phyloP scores from a whole-genome alignment of 2,329 filamentous ascomycete genomes.

The Cercospora sp. region DNA sequence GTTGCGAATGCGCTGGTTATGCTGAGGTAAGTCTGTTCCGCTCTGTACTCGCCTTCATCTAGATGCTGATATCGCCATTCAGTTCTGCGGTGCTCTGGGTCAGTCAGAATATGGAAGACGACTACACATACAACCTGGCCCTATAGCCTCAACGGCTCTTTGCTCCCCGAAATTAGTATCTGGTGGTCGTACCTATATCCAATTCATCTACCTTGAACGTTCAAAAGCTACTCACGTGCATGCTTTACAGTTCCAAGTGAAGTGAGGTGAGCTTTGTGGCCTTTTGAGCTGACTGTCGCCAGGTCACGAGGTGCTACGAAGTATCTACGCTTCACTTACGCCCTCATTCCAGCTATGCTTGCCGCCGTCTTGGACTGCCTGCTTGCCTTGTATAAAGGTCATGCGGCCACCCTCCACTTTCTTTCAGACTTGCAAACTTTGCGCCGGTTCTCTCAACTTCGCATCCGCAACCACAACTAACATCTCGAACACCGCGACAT shows the following conservation, averaged over 20 bases:
- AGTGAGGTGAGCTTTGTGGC: neutral
- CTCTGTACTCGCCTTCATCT: neutral
- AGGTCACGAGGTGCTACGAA: neutral
- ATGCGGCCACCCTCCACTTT: neutral
- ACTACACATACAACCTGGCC: slow-evolving; percentile 69
- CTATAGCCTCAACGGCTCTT: slow-evolving; percentile 45
- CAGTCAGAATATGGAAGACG: slow-evolving; percentile 71
- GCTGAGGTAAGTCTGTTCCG: slow-evolving; percentile 57
- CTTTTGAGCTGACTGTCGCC: neutral
- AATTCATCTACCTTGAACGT: neutral
- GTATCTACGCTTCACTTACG: neutral
- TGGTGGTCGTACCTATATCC: neutral
- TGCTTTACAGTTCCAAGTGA: neutral
- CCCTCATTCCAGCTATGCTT: neutral
- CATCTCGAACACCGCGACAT: neutral
- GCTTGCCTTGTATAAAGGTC: neutral
- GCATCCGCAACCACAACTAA: neutral
- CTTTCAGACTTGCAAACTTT: neutral
- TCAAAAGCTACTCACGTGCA: neutral
- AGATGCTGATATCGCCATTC: slow-evolving; percentile 34
- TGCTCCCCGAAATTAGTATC: neutral
- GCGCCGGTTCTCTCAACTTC: neutral
- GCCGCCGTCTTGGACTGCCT: neutral
- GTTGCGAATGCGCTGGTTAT: slow-evolving; percentile 66
- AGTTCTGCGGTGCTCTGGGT: slow-evolving; percentile 68